phyloP scores from a whole-genome alignment of 805 yeast genomes.

The Kuraishia piskuri region DNA sequence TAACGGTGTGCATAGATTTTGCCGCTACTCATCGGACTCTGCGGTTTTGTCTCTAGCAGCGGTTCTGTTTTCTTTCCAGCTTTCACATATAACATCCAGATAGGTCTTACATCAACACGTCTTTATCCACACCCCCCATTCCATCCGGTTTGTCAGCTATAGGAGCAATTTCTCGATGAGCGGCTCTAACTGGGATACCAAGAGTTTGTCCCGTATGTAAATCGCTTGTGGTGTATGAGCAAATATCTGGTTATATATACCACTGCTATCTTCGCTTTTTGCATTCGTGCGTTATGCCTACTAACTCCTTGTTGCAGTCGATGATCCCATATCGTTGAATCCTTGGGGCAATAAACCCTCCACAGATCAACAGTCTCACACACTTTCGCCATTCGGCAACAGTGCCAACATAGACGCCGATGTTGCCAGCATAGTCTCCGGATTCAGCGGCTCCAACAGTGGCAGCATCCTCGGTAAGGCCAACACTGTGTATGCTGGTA shows the following conservation, averaged over 20 bases:
- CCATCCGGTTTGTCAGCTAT: neutral
- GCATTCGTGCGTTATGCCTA: neutral
- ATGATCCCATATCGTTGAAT: slow-evolving; percentile 16
- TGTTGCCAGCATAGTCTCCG: slow-evolving; percentile 24
- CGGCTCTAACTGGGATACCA: slow-evolving; percentile 1
- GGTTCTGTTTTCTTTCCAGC: too few species aligned
- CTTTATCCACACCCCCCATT: too few species aligned
- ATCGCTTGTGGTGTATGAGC: neutral
- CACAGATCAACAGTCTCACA: slow-evolving; percentile 10
- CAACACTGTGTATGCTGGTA: slow-evolving; percentile 16
- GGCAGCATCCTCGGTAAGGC: slow-evolving; percentile 15
- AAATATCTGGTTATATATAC: neutral
- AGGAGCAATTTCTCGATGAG: neutral
- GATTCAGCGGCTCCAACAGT: slow-evolving; percentile 16
- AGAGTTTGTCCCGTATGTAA: slow-evolving; percentile 1
- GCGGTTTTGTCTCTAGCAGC: too few species aligned
- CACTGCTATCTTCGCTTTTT: neutral
- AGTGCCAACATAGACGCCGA: slow-evolving; percentile 11
- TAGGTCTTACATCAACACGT: too few species aligned
- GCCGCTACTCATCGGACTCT: neutral
- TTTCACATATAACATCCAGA: neutral
- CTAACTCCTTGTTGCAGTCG: slow-evolving; percentile 9
- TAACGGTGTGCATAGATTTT: neutral
- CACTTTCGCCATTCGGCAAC: slow-evolving; percentile 5
- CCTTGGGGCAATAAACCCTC: slow-evolving; percentile 19